Base-by-base conservation (phyloP, 1,139 yeast species). In the Suhomyces bribrorum region DNA sequence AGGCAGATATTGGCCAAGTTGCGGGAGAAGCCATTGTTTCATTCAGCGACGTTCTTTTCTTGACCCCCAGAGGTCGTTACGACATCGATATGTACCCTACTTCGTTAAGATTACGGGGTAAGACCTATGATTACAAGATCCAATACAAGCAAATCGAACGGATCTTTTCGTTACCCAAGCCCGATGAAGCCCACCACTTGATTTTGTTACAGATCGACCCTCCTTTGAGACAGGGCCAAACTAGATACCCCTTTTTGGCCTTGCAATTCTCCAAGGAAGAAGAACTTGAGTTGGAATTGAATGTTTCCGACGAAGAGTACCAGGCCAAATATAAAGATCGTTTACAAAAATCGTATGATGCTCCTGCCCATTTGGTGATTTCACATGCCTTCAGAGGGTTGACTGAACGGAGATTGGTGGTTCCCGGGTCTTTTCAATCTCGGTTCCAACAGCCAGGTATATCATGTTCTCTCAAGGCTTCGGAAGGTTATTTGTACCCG, bases 41-140 rank as follows among this genome's bases (percentile, higher is more conserved):
- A 4, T 89, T 92, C 68, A 80, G 87, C 38, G 97, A 90, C 55
- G 83, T 89, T 8, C 75, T 92, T 58, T 89, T 92, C 75, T 79
- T 94, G 45, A 94, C 98, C 1, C 99, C 99, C 53, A 82, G 95
- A 76, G 98, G 98, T 53, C 92, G 98, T 64, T 92, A 90, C 63
- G 98, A 94, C 61, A 86, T 92, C 53, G 97, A 90, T 62, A 85
- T 92, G 84, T 92, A 87, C 64, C 83, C 88, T 31, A 79, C 81
- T 18, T 86, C 95, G 31, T 79, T 94, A 64, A 82, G 98, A 61
- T 75, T 92, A 42, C 83, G 98, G 57, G 99, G 99, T 62, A 92
- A 92, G 66, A 92, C 98, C 3, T 92, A 94, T 65, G 98, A 92
- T 63, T 94, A 92, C 75, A 94, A 92, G 66, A 79, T 94, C 44